A percentile compares a stretch with the other conserved stretches of the same genome.
phyloP scores from a whole-genome alignment of 345 rosid genomes.

The Microcos paniculata region DNA sequence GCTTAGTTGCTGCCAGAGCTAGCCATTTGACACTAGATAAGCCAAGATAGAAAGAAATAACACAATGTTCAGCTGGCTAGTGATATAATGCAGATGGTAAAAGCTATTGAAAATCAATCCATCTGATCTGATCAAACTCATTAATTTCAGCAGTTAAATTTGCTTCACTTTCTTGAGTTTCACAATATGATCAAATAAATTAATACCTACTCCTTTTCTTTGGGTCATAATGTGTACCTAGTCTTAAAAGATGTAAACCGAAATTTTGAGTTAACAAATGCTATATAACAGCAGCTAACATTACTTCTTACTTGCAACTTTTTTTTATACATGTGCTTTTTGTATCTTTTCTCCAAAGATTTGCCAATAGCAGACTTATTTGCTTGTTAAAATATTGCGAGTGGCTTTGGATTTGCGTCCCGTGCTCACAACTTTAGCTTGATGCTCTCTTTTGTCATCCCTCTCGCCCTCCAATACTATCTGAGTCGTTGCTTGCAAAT shows the following conservation, averaged over 20 bases:
- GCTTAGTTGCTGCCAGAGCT: too few species aligned
- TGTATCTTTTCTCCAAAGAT: too few species aligned
- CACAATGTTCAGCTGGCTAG: background rate
- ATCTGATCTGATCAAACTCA: background rate
- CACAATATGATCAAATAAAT: background rate
- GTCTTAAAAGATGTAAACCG: background rate
- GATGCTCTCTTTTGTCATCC: too few species aligned
- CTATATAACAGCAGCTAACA: background rate
- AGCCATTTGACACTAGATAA: background rate
- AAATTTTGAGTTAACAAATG: background rate
- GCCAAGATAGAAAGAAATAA: background rate
- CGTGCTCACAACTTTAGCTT: too few species aligned
- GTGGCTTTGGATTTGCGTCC: too few species aligned
- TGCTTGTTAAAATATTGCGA: too few species aligned
- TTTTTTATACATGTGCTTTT: too few species aligned
- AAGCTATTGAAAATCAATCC: background rate
- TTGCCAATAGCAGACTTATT: too few species aligned
- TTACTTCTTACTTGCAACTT: too few species aligned
- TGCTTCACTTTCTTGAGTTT: background rate
- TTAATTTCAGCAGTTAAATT: background rate
- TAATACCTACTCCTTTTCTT: background rate
- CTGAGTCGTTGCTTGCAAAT: too few species aligned
- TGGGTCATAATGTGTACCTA: background rate
- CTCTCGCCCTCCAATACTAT: too few species aligned
- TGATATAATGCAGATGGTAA: constrained; percentile 1